These are phyloP conservation scores for Diaporthe vaccinii DNA, from an alignment of 2,329 filamentous ascomycete species.

Conservation along the genomic window DNA sequence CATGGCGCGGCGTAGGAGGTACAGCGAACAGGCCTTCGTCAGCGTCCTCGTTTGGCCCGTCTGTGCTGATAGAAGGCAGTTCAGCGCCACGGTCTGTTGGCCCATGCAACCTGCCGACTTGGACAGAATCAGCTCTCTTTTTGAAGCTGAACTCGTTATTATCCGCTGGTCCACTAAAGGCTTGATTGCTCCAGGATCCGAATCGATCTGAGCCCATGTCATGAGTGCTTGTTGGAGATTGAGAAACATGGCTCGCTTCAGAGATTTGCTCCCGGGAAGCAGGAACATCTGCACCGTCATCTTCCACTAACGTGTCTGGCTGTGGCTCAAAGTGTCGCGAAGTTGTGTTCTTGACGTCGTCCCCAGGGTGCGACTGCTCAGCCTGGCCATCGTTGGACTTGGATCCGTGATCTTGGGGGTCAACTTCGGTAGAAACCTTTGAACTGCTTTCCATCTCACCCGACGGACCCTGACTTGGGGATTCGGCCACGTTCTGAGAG, in stretches of 20 bases:
- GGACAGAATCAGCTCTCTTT: constrained; percentile 25
- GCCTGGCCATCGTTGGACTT: background rate
- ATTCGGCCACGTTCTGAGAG: background rate
- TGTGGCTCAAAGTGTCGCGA: background rate
- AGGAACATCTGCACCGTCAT: background rate
- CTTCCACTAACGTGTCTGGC: background rate
- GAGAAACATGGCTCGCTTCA: background rate
- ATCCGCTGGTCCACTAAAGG: background rate
- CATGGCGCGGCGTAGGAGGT: constrained; percentile 35
- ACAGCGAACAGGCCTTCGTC: constrained; percentile 38
- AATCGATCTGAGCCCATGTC: background rate
- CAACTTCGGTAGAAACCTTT: too few relatives aligned
- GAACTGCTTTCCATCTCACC: background rate
- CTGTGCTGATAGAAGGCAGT: constrained; percentile 11
- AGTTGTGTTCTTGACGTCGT: background rate
- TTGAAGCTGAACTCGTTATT: constrained; percentile 14
- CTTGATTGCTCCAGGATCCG: constrained; percentile 7
- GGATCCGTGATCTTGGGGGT: background rate
- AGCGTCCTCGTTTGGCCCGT: constrained; percentile 25
- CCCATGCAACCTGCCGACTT: background rate
- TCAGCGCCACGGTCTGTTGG: background rate
- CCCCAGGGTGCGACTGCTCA: background rate
- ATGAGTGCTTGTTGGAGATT: background rate
- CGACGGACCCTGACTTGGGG: background rate
- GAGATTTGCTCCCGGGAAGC: background rate